These are phyloP conservation scores for Diophrys appendiculata DNA, from an alignment of 73 alveolate species.

Conservation along the genomic window DNA sequence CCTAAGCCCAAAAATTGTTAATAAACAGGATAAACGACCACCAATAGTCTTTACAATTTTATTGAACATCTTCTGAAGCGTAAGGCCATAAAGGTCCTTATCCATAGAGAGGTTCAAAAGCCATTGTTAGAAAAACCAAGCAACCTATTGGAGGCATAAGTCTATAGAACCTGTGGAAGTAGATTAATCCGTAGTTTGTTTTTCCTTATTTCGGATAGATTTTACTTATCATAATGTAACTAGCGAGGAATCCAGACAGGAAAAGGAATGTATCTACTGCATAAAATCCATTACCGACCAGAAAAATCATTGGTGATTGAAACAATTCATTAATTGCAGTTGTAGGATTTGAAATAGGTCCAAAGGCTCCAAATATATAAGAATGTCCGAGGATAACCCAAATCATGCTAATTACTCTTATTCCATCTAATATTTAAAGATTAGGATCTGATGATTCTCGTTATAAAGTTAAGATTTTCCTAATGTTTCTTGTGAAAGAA, in stretches of 20 bases:
- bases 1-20: slow-evolving; percentile 40
- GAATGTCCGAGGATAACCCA: slow-evolving; percentile 53
- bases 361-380: neutral
- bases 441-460: slow-evolving; percentile 3
- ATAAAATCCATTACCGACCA: slow-evolving; percentile 24
- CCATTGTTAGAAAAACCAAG: too few species aligned
- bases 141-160: neutral
- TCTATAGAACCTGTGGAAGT: slow-evolving; percentile 23
- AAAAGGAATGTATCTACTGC: slow-evolving; percentile 53
- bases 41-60: slow-evolving; percentile 21
- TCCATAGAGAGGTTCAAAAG: too few species aligned
- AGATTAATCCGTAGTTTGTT: neutral
- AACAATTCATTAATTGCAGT: neutral
- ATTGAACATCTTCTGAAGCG: too few species aligned
- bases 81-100: too few species aligned
- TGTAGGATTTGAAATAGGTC: neutral
- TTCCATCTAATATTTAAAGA: slow-evolving; percentile 37
- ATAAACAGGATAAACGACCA: slow-evolving; percentile 35
- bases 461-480: neutral
- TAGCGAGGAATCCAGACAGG: slow-evolving; percentile 43
- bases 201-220: slow-evolving; percentile 28
- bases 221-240: slow-evolving; percentile 20
- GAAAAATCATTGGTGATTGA: neutral
- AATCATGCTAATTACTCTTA: slow-evolving; percentile 45
- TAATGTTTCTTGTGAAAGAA: slow-evolving; percentile 2